phyloP scores from a whole-genome alignment of 2,329 filamentous ascomycete genomes.

The Talaromyces rugulosus region DNA sequence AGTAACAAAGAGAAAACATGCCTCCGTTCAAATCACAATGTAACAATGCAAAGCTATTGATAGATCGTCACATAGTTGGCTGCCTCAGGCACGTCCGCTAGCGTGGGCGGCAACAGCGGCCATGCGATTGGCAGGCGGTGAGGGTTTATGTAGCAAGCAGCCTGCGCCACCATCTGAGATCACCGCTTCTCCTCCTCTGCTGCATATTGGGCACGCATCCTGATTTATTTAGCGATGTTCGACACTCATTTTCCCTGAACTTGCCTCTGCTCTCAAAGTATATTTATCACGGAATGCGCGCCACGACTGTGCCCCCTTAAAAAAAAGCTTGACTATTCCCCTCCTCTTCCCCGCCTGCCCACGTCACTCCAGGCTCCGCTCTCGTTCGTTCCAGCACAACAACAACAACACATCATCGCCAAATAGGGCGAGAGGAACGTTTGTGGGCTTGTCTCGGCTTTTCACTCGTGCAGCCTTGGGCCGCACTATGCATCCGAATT shows the following conservation, averaged over 20 bases:
- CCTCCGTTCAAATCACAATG: too few relatives aligned
- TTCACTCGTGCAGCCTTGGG: background rate
- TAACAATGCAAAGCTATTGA: too few relatives aligned
- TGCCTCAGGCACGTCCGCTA: background rate
- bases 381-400: background rate
- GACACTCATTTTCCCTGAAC: background rate
- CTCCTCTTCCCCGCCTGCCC: constrained; percentile 8
- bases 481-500: constrained; percentile 9
- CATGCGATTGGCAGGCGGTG: constrained; percentile 8
- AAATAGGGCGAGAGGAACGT: background rate
- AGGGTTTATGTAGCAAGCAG: background rate
- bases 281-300: background rate
- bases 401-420: background rate
- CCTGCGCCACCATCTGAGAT: background rate
- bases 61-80: too few relatives aligned
- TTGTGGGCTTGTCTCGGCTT: background rate
- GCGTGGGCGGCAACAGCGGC: background rate
- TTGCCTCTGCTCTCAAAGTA: background rate
- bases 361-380: constrained; percentile 11
- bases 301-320: background rate
- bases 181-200: background rate
- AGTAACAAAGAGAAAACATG: too few relatives aligned
- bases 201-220: background rate
- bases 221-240: background rate
- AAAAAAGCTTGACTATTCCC: background rate